Evolutionary conservation across 2,329 filamentous ascomycete genomes (phyloP).

Genomic region (Botrytis sinoallii): DNA sequence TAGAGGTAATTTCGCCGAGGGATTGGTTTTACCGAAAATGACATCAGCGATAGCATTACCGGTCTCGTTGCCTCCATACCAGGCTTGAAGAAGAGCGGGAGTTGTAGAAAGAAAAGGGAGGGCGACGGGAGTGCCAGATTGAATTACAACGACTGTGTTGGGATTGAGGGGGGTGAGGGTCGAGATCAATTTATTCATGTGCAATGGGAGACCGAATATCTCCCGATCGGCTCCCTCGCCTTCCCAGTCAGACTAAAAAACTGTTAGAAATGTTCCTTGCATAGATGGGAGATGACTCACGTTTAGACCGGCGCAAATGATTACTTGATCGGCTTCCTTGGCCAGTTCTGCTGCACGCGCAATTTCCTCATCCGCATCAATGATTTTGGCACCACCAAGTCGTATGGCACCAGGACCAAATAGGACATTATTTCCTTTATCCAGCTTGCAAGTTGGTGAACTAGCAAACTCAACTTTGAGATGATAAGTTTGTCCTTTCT

Average conservation of each 20-base stretch:
- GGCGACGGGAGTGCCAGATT: conserved; percentile 71
- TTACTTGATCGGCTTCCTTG: conserved; percentile 66
- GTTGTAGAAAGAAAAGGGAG: conserved; percentile 64
- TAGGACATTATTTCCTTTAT: conserved; percentile 45
- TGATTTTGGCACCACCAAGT: conserved; percentile 57
- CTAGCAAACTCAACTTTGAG: conserved; percentile 49
- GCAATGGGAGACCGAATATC: conserved; percentile 31
- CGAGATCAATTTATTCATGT: conserved; percentile 42
- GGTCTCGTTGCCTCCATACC: conserved; percentile 85
- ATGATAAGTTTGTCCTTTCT: conserved; percentile 36
- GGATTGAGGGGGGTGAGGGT: conserved; percentile 54
- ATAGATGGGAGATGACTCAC: conserved; percentile 36
- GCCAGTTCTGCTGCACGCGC: conserved; percentile 64
- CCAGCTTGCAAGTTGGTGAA: conserved; percentile 55
- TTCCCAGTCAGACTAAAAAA: conserved; percentile 47
- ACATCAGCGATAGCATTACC: conserved; percentile 79
- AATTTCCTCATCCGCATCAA: conserved; percentile 58
- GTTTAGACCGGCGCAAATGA: conserved; percentile 74
- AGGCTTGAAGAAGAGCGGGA: conserved; percentile 66
- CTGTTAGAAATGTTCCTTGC: conserved; percentile 49
- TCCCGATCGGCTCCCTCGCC: conserved; percentile 36
- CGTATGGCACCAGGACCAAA: conserved; percentile 60
- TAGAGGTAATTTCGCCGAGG: conserved; percentile 69
- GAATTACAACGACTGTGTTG: conserved; percentile 69
- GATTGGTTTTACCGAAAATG: conserved; percentile 59